Conservation (phyloP, 106 monocot genomes). For the Apostasia ramifera region DNA sequence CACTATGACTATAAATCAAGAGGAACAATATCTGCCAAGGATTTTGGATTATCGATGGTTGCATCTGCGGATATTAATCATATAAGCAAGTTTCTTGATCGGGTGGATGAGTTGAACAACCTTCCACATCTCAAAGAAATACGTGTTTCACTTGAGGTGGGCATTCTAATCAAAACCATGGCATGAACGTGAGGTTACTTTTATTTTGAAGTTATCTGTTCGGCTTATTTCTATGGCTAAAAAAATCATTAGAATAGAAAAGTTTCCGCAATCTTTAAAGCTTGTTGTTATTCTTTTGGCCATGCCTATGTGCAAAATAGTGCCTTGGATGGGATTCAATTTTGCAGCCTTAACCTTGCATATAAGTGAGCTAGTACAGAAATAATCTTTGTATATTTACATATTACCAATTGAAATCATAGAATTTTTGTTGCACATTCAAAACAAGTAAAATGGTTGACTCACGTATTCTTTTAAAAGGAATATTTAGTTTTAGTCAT, state of each 20-base stretch:
- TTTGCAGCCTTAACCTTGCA: neutral
- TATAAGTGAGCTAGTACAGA: too few species aligned
- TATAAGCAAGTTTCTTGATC: constrained; percentile 67
- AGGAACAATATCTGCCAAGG: constrained; percentile 71
- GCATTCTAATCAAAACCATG: too few species aligned
- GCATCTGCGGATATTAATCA: constrained; percentile 75
- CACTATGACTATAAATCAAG: constrained; percentile 77
- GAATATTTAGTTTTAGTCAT: too few species aligned
- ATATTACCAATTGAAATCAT: too few species aligned
- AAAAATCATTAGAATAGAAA: neutral
- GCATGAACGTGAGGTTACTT: too few species aligned
- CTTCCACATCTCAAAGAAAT: constrained; percentile 36
- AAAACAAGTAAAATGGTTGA: too few species aligned
- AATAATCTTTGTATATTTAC: too few species aligned
- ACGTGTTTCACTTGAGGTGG: constrained; percentile 65
- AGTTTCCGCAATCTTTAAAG: neutral
- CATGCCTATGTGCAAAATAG: too few species aligned
- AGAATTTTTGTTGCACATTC: constrained; percentile 5
- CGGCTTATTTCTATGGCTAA: too few species aligned
- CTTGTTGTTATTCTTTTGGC: too few species aligned
- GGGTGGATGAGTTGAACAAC: constrained; percentile 54
- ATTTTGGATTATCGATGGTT: constrained; percentile 93
- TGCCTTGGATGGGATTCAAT: neutral
- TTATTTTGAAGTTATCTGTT: too few species aligned
- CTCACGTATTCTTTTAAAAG: too few species aligned